Base-by-base conservation (phyloP, 768 basidiomycete species). In the Termitomyces titanicus region DNA sequence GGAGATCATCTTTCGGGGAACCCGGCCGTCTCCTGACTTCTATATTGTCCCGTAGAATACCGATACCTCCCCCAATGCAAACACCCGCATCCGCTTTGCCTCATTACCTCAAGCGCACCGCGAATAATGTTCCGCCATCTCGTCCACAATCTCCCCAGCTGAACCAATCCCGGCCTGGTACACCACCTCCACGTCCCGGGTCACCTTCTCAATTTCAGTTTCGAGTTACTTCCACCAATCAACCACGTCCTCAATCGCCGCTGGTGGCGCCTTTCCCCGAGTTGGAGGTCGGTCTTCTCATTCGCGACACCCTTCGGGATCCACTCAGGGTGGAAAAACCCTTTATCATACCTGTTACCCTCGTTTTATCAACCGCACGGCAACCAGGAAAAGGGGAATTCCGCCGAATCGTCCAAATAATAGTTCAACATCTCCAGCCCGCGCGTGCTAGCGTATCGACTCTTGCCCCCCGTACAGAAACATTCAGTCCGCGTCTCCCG, bases 11-110 rank as follows among this genome's bases (percentile, higher is more conserved):
- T 3, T 88, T 86, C 60, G 92, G 92, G 9, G 92, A 95, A 71
- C 87, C 87, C 25, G 95, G 94, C 0, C 80, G 92, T 27, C 75
- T 98, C 2, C 73, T 95, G 29, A 96, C 94, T 2, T 94, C 94
- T 9, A 89, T 89, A 77, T 74, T 98, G 2, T 92, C 93, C 18
- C 83, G 94, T 47, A 79, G 87, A 40, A 85, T 95, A 56, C 89
- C 89, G 2, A 70, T 84, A 13, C 70, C 77, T 27, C 68, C 70
- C 13, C 68, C 71, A 57, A 60, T 69, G 47, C 72, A 70, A 62
- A 79, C 79, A 47, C 82, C 84, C 9, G 79, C 76, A 1, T 86
- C 89, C n/a, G 89, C 92, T 1, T 70, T 92, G 20, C 92, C 90
- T 0, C 76, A 82, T 7, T 82, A 93, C 68, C 74, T 93, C n/a